A percentile compares a stretch with the other conserved stretches of the same genome.
These are phyloP conservation scores for Colletotrichum spaethianum DNA, from an alignment of 2,329 filamentous ascomycete genomes.

Conservation along the genomic window DNA sequence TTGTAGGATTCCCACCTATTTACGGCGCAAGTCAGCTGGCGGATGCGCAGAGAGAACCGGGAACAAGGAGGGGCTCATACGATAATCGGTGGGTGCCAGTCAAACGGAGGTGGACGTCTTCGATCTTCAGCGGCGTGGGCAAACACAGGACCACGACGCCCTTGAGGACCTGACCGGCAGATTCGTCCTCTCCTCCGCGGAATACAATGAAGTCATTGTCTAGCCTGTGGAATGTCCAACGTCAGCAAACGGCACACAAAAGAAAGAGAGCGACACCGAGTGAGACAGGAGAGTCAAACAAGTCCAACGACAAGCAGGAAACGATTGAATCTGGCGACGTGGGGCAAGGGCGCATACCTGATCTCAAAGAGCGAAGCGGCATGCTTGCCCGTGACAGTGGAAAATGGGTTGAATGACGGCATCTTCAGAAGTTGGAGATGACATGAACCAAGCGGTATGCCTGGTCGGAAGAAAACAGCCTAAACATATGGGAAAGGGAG, in stretches of 20 bases:
- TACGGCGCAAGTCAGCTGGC: slow-evolving; percentile 25
- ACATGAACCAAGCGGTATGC: slow-evolving; percentile 70
- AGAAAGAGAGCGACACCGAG: neutral
- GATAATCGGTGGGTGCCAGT: slow-evolving; percentile 78
- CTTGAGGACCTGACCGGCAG: slow-evolving; percentile 81
- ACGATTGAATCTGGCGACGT: slow-evolving; percentile 22
- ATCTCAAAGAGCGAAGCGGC: slow-evolving; percentile 71
- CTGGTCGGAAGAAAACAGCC: slow-evolving; percentile 28
- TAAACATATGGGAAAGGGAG: slow-evolving; percentile 27
- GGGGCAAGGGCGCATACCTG: slow-evolving; percentile 58
- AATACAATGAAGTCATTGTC: slow-evolving; percentile 86
- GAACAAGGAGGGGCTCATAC: slow-evolving; percentile 62
- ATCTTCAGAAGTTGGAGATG: slow-evolving; percentile 64
- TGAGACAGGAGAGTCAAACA: neutral
- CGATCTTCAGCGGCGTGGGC: slow-evolving; percentile 76
- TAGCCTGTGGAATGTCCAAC: slow-evolving; percentile 64
- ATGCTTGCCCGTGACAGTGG: slow-evolving; percentile 64
- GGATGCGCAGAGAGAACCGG: slow-evolving; percentile 20
- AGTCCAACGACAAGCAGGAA: slow-evolving; percentile 8
- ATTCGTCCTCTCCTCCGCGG: slow-evolving; percentile 81
- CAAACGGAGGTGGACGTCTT: slow-evolving; percentile 80
- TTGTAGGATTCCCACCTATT: slow-evolving; percentile 66
- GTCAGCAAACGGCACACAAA: slow-evolving; percentile 37
- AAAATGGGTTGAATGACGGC: slow-evolving; percentile 71
- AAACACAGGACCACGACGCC: slow-evolving; percentile 83